Base-by-base conservation (phyloP, 371 early-diverging fungal species). In the Syncephalastrum monosporum region DNA sequence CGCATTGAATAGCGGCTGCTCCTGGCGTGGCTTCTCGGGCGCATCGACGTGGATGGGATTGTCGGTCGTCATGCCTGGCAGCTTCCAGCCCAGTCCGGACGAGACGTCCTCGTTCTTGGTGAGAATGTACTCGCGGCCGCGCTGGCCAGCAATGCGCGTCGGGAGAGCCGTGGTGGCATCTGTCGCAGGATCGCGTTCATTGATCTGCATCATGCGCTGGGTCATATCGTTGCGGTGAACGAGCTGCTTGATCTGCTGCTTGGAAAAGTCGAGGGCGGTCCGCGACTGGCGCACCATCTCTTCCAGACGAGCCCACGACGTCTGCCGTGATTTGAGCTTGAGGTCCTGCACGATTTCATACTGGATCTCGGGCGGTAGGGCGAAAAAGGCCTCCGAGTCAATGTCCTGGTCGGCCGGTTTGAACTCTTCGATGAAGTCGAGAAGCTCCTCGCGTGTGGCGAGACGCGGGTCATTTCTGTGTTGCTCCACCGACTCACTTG, bases 311-410 rank as follows among this genome's bases (percentile, higher is more conserved):
- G 85, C 81, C 67, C 82, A 82, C 3, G 90, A 91, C 0, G 94
- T 89, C 56, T 90, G 87, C 2, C 99, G 78, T 5, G 94, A 92
- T 45, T 85, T 84, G 13, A 81, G 67, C 55, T 90, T 94, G n/a
- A 94, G 68, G 19, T 93, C 94, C 33, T 89, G 82, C 16, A 98
- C 81, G 21, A 98, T 79, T 67, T 96, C 96, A 68, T 94, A 92
- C 68, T 95, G 96, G 14, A 89, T 70, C 59, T 93, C 95, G 0
- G 89, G 65, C 1, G 97, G 91, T n/a, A 97, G 71, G 0, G 82
- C 66, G 29, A 79, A 62, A 69, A 97, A 96, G 4, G 72, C 79
- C 4, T 83, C 84, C 0, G 92, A 91, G 53, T 96, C 91, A 19
- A 93, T 82, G 58, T 93, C 83, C 4, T 92, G 49, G 10, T 78